phyloP scores from a whole-genome alignment of 257 asterid genomes.

The Coffea canephora region DNA sequence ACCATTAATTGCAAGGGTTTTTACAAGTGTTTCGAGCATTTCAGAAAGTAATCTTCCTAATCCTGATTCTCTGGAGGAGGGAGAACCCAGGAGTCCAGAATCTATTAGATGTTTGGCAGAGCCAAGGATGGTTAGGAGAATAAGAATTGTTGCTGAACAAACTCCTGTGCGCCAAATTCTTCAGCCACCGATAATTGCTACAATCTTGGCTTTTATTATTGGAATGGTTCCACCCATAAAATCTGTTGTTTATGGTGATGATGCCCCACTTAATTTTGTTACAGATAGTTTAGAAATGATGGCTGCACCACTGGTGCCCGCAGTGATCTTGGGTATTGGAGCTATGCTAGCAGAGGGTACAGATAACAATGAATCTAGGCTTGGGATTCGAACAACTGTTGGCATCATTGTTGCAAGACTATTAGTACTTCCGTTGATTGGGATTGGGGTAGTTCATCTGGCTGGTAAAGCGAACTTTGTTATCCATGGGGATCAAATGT shows the following conservation, averaged over 20 bases:
- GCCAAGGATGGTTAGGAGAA: conserved; percentile 70
- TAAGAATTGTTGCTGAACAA: conserved; percentile 68
- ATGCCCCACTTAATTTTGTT: conserved; percentile 68
- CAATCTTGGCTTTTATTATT: conserved; percentile 62
- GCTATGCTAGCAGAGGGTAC: conserved; percentile 92
- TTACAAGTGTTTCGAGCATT: conserved; percentile 37
- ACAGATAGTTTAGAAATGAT: conserved; percentile 76
- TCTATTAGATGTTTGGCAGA: conserved; percentile 76
- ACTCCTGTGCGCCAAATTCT: conserved; percentile 78
- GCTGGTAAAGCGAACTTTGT: conserved; percentile 57
- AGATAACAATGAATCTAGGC: conserved; percentile 59
- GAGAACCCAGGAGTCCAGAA: conserved; percentile 49
- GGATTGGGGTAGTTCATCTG: conserved; percentile 54
- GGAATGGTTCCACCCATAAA: conserved; percentile 81
- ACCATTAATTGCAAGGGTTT: conserved; percentile 68
- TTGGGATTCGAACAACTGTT: conserved; percentile 67
- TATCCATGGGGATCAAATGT: conserved; percentile 68
- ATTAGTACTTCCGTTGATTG: conserved; percentile 65
- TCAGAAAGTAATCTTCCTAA: conserved; percentile 49
- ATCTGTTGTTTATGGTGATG: conserved; percentile 60
- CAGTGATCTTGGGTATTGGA: conserved; percentile 86
- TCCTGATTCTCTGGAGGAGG: conserved; percentile 50
- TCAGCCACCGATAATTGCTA: conserved; percentile 87
- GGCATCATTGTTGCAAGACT: conserved; percentile 73
- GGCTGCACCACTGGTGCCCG: conserved; percentile 93